Conservation (phyloP, 352 stramenopile genomes). For the Phytophthora litchii region DNA sequence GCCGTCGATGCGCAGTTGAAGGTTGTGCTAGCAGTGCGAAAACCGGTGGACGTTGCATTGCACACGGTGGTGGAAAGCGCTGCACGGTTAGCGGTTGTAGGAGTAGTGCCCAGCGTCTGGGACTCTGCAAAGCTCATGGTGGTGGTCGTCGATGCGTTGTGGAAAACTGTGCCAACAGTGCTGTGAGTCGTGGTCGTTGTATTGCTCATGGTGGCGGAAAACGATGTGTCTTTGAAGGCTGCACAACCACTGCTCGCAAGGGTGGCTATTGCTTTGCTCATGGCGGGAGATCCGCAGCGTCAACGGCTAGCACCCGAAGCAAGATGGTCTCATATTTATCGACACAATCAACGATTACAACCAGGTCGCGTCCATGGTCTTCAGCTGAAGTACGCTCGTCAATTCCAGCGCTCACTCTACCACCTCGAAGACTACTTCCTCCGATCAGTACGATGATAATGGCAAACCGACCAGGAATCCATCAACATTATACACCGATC, state of each 20-base stretch:
- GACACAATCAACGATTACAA: conserved; percentile 14
- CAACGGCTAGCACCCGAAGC: conserved; percentile 17
- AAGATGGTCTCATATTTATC: conserved; percentile 17
- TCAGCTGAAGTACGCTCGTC: conserved; percentile 18
- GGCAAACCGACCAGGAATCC: conserved; percentile 30
- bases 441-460: conserved; percentile 39
- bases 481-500: conserved; percentile 24
- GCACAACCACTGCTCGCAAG: conserved; percentile 78
- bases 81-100: conserved; percentile 74
- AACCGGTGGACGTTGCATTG: conserved; percentile 84
- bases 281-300: conserved; percentile 46
- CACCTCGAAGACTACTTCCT: conserved; percentile 35
- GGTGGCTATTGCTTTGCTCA: conserved; percentile 87
- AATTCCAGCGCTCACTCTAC: conserved; percentile 34
- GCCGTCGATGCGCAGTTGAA: conserved; percentile 73
- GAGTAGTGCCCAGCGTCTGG: conserved; percentile 83
- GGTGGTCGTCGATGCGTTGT: conserved; percentile 79
- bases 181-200: conserved; percentile 84
- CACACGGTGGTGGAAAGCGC: conserved; percentile 82
- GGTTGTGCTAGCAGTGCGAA: conserved; percentile 83
- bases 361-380: conserved; percentile 20
- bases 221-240: conserved; percentile 74
- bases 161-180: conserved; percentile 69
- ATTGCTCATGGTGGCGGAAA: conserved; percentile 87
- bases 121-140: conserved; percentile 86